Evolutionary conservation across 2,329 filamentous ascomycete genomes (phyloP).

Genomic region (Alternaria angustiovoidea): DNA sequence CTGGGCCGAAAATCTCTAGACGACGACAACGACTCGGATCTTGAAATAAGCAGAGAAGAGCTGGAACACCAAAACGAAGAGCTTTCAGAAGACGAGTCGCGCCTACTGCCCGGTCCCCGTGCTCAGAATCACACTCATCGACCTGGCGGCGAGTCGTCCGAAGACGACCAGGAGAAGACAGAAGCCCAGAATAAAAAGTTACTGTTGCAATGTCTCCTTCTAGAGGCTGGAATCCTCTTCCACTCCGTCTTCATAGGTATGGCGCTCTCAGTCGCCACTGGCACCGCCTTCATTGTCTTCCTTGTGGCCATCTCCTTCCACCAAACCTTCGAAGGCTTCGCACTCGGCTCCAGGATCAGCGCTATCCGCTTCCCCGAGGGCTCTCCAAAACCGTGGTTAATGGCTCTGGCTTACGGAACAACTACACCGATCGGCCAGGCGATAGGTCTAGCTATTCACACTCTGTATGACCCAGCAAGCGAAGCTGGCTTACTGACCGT

Average conservation of each 20-base stretch:
- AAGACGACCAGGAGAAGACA: slow-evolving; percentile 36
- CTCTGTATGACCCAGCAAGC: slow-evolving; percentile 59
- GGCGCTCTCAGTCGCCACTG: slow-evolving; percentile 73
- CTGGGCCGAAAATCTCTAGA: slow-evolving; percentile 21
- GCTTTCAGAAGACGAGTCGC: slow-evolving; percentile 43
- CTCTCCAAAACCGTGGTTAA: slow-evolving; percentile 77
- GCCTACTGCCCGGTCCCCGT: slow-evolving; percentile 37
- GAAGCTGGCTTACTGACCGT: slow-evolving; percentile 59
- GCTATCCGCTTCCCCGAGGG: slow-evolving; percentile 73
- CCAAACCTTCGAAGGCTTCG: slow-evolving; percentile 74
- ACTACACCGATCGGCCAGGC: slow-evolving; percentile 62
- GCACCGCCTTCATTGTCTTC: slow-evolving; percentile 70
- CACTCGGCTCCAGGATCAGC: slow-evolving; percentile 74
- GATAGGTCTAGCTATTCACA: slow-evolving; percentile 59
- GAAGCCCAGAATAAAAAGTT: slow-evolving; percentile 65
- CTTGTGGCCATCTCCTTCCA: slow-evolving; percentile 76
- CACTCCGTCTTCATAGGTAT: slow-evolving; percentile 80
- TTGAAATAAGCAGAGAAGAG: slow-evolving; percentile 47
- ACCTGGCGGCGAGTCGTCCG: slow-evolving; percentile 20
- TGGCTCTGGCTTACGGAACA: slow-evolving; percentile 70
- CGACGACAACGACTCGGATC: slow-evolving; percentile 38
- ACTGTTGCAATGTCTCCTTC: slow-evolving; percentile 75
- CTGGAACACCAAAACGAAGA: slow-evolving; percentile 38
- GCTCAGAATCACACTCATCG: slow-evolving; percentile 28
- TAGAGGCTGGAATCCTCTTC: slow-evolving; percentile 81